These are phyloP conservation scores for Penicillium robsamsonii DNA, from an alignment of 495 filamentous ascomycete genomes.

Conservation along the genomic window DNA sequence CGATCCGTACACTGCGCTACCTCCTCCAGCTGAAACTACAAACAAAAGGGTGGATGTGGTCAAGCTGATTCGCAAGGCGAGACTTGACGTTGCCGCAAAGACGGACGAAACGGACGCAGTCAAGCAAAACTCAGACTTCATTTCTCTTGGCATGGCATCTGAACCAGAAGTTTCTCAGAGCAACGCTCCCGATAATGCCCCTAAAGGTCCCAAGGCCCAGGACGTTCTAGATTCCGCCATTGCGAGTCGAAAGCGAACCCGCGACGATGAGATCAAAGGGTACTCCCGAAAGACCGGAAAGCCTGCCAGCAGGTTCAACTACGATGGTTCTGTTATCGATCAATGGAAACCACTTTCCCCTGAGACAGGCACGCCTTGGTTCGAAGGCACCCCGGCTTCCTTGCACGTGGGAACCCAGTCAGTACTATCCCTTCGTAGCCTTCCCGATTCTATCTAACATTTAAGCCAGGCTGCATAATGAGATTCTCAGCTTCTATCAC, in stretches of 20 bases:
- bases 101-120: constrained; percentile 51
- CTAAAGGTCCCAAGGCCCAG: constrained; percentile 27
- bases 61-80: constrained; percentile 81
- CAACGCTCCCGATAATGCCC: constrained; percentile 37
- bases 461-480: constrained; percentile 66
- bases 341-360: constrained; percentile 54
- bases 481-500: constrained; percentile 81
- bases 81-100: constrained; percentile 47
- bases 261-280: constrained; percentile 63
- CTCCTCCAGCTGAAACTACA: constrained; percentile 62
- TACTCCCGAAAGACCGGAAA: constrained; percentile 44
- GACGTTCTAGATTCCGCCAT: constrained; percentile 32
- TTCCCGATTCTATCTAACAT: constrained; percentile 1
- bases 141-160: constrained; percentile 68
- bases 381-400: constrained; percentile 22
- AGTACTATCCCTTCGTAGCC: constrained; percentile 13
- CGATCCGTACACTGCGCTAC: constrained; percentile 82
- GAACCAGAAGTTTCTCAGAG: constrained; percentile 32
- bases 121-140: constrained; percentile 72
- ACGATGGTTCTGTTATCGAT: constrained; percentile 48
- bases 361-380: constrained; percentile 62
- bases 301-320: constrained; percentile 39
- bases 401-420: constrained; percentile 37
- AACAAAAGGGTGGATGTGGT: constrained; percentile 79
- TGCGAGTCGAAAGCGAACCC: constrained; percentile 65